Conservation (phyloP, 345 rosid genomes). For the Dipteronia sinensis region DNA sequence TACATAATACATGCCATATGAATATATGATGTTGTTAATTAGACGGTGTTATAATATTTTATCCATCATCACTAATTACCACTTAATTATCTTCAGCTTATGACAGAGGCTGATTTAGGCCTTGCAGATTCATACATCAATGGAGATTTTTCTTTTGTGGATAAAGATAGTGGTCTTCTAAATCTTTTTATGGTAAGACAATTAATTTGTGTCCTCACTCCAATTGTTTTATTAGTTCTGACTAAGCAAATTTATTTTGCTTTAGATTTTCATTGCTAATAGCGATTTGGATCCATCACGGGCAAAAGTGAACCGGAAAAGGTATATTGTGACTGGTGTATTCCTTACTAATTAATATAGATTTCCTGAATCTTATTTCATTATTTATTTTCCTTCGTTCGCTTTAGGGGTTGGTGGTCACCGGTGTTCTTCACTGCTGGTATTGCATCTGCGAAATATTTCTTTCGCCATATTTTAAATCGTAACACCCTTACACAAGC, state of each 20-base stretch:
- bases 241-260: neutral
- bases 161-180: conserved; percentile 75
- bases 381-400: neutral
- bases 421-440: conserved; percentile 74
- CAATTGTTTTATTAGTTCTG: neutral
- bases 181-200: conserved; percentile 65
- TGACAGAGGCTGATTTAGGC: conserved; percentile 93
- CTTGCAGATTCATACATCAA: conserved; percentile 85
- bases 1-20: neutral
- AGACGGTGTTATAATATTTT: no score
- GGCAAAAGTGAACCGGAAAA: conserved; percentile 53
- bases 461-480: conserved; percentile 68
- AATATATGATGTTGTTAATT: no score
- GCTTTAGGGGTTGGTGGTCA: conserved; percentile 94
- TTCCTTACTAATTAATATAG: no score
- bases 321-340: conserved; percentile 37
- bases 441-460: conserved; percentile 75
- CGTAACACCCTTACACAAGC: conserved; percentile 88
- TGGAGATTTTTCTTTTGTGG: conserved; percentile 83
- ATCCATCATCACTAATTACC: conserved; percentile 7
- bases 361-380: no score
- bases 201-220: neutral
- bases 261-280: conserved; percentile 74
- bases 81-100: conserved; percentile 48
- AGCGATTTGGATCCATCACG: conserved; percentile 45